A percentile compares a stretch with the other conserved stretches of the same genome.
Conservation (phyloP, 257 asterid species). For the Mitragyna speciosa region DNA sequence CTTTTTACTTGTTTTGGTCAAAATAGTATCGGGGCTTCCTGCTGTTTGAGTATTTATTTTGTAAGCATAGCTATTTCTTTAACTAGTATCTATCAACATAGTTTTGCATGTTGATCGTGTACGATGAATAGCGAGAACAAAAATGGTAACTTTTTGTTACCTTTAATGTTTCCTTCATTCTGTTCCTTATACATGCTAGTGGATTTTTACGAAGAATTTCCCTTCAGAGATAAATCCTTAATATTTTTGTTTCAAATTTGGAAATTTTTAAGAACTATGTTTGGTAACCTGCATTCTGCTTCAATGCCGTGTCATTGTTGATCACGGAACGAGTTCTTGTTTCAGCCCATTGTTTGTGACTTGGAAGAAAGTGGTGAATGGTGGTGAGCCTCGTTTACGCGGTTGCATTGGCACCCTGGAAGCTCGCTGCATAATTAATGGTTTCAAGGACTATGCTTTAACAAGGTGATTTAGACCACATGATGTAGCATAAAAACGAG, state of each 20-base stretch:
- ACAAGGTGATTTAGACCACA: conserved; percentile 55
- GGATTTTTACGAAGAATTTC: background rate
- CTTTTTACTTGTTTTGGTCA: background rate
- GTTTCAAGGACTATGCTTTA: conserved; percentile 89
- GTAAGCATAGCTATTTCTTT: background rate
- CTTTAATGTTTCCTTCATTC: no score
- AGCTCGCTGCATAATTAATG: conserved; percentile 71
- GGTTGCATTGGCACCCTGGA: conserved; percentile 98
- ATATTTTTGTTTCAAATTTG: background rate
- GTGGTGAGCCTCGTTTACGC: conserved; percentile 90
- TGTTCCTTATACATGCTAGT: background rate
- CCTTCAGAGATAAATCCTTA: background rate
- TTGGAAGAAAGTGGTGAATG: conserved; percentile 89
- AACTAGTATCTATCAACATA: background rate
- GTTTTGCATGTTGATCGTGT: background rate
- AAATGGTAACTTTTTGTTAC: background rate
- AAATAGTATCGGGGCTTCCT: background rate
- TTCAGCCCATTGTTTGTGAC: conserved; percentile 95
- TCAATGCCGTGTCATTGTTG: background rate
- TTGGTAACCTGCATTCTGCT: background rate
- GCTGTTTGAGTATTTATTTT: background rate
- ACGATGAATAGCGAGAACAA: background rate
- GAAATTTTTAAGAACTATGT: background rate
- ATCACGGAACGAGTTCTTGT: conserved; percentile 16
- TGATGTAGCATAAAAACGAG: background rate